phyloP scores from a whole-genome alignment of 106 monocot genomes.

The Narthecium ossifragum region DNA sequence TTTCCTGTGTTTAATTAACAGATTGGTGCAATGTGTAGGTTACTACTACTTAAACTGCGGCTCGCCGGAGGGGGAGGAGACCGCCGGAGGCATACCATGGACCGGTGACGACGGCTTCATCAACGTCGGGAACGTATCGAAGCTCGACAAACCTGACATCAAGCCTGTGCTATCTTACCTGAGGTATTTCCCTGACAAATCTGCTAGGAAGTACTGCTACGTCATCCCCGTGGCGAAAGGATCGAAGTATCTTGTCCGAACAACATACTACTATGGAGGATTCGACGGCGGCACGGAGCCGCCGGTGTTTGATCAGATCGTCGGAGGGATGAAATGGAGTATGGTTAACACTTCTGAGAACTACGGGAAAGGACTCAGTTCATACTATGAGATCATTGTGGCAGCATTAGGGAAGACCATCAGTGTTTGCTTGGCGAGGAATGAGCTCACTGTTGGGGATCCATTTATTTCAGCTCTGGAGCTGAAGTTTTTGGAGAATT shows the following conservation, averaged over 20 bases:
- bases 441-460: conserved; percentile 24
- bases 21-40: no score
- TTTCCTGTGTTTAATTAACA: no score
- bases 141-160: conserved; percentile 27
- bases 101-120: conserved; percentile 63
- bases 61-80: conserved; percentile 20
- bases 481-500: conserved; percentile 52
- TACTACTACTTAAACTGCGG: conserved; percentile 81
- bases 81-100: conserved; percentile 49
- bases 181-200: conserved; percentile 70
- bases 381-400: conserved; percentile 71
- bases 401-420: conserved; percentile 34
- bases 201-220: conserved; percentile 74
- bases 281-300: conserved; percentile 67
- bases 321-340: conserved; percentile 76
- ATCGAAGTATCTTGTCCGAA: conserved; percentile 56
- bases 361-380: conserved; percentile 41
- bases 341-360: conserved; percentile 55
- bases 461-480: conserved; percentile 80
- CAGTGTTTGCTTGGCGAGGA: conserved; percentile 87
- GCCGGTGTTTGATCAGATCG: conserved; percentile 80
- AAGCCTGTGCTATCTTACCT: conserved; percentile 39
- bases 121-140: conserved; percentile 45
- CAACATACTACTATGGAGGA: conserved; percentile 85
- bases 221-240: conserved; percentile 50